Evolutionary conservation across 345 rosid genomes (phyloP).

Genomic region (Eutrema yunnanense): DNA sequence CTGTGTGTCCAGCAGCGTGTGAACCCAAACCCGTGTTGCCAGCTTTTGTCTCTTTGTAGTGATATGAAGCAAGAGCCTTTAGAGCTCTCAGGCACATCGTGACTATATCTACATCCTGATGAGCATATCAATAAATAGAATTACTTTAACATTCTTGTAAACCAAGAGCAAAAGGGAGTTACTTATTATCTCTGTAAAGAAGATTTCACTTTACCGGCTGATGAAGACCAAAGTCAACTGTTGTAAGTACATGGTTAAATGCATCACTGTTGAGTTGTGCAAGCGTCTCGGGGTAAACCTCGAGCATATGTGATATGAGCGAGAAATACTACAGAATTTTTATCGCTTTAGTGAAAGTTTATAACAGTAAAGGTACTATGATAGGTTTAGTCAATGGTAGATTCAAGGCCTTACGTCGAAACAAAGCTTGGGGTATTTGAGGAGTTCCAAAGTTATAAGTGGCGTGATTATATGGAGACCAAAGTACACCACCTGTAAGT

Average conservation of each 20-base stretch:
- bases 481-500: slow-evolving; percentile 81
- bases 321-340: slow-evolving; percentile 69
- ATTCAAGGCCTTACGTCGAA: slow-evolving; percentile 63
- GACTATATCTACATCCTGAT: slow-evolving; percentile 76
- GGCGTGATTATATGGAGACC: slow-evolving; percentile 92
- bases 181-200: not conserved
- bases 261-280: slow-evolving; percentile 67
- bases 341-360: not conserved
- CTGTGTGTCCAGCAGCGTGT: slow-evolving; percentile 48
- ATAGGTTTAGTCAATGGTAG: slow-evolving; percentile 6
- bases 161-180: not conserved
- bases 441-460: slow-evolving; percentile 78
- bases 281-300: slow-evolving; percentile 92
- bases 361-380: not conserved
- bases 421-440: slow-evolving; percentile 98
- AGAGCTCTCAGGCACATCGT: slow-evolving; percentile 88
- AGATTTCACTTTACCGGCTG: slow-evolving; percentile 62
- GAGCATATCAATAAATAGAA: not conserved
- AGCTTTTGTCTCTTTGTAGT: slow-evolving; percentile 62
- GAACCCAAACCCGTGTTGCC: slow-evolving; percentile 70
- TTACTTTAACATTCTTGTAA: not conserved
- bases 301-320: slow-evolving; percentile 81
- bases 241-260: slow-evolving; percentile 70
- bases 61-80: slow-evolving; percentile 85
- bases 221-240: slow-evolving; percentile 88